Conservation (phyloP, 108 stramenopile genomes). For the Stephanodiscus triporus region DNA sequence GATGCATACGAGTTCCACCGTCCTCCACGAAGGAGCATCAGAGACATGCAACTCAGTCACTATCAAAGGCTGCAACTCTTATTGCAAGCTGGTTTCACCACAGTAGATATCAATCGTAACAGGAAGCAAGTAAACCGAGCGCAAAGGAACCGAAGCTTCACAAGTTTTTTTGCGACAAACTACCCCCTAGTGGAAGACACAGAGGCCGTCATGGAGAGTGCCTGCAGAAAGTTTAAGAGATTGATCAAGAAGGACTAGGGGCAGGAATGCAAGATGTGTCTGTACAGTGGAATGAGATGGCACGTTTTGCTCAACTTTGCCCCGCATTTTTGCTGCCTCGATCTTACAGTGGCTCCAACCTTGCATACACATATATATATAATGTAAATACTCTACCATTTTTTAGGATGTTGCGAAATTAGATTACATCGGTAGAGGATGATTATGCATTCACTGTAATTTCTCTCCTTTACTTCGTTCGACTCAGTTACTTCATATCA, state of each 20-base stretch:
- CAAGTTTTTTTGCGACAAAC: conserved; percentile 26
- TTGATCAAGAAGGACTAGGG: conserved; percentile 4
- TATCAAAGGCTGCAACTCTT: conserved; percentile 56
- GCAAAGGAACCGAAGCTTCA: conserved; percentile 46
- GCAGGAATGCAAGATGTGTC: not conserved
- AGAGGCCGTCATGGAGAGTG: conserved; percentile 56
- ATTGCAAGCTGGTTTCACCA: conserved; percentile 37
- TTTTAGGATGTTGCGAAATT: not conserved
- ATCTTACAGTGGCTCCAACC: no score
- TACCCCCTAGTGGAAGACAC: conserved; percentile 16
- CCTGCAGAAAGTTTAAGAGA: conserved; percentile 54
- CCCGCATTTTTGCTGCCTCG: not conserved
- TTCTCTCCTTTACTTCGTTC: not conserved
- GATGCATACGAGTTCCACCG: conserved; percentile 61
- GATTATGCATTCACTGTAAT: not conserved
- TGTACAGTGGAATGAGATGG: not conserved
- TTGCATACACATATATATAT: not conserved
- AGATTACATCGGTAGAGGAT: no score
- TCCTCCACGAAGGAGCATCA: conserved; percentile 32
- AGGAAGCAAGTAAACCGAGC: conserved; percentile 37
- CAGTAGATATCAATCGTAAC: conserved; percentile 45
- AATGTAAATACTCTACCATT: conserved; percentile 3
- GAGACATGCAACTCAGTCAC: conserved; percentile 56
- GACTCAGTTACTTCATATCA: conserved; percentile 7
- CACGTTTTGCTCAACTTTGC: not conserved